Base-by-base conservation (phyloP, 768 basidiomycete species). In the Hypsizygus marmoreus region DNA sequence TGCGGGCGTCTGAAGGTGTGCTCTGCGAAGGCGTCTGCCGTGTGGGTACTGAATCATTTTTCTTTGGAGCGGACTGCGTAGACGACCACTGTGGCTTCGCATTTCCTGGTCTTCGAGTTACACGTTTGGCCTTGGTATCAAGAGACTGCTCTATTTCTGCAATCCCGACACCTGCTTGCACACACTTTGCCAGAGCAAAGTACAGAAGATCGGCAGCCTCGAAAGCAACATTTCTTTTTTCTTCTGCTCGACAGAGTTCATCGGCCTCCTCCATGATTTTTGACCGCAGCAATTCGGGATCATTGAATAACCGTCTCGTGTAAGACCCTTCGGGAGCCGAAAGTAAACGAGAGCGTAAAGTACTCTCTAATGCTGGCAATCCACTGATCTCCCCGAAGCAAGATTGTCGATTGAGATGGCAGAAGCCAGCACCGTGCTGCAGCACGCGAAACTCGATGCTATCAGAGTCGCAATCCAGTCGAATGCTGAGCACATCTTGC, bases 221-320 rank as follows among this genome's bases (percentile, higher is more conserved):
- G 50, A 95, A 95, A 1, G 94, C 89, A 12, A 97, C 72, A 23
- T 97, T 91, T 37, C 88, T 83, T 59, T 80, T 80, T 1, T 81
- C 80, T 55, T 81, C 72, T 17, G 91, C 91, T 13, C 76, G 75
- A 62, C 93, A 95, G n/a, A 99, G 78, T 65, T 99, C 97, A 57
- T 95, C 91, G 0, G 97, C 97, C 64, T 99, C 97, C 67, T 99
- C 97, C 84, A 89, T 91, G 53, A 99, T 93, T 74, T 99, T 99
- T 40, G 93, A 86, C 35, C 76, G 80, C 34, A 98, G 72, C n/a
- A 99, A 75, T 35, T 76, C 78, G 4, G 85, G 70, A 61, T 97
- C 91, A 32, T 77, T 74, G 68, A 98, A 97, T 20, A 99, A 70
- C 42, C 91, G 74, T 40, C 78, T 82, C 13, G 97, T 98, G 67